A percentile compares a stretch with the other conserved stretches of the same genome.
Evolutionary conservation across 1,139 yeast species (phyloP).

Genomic region (Taphrina communis): DNA sequence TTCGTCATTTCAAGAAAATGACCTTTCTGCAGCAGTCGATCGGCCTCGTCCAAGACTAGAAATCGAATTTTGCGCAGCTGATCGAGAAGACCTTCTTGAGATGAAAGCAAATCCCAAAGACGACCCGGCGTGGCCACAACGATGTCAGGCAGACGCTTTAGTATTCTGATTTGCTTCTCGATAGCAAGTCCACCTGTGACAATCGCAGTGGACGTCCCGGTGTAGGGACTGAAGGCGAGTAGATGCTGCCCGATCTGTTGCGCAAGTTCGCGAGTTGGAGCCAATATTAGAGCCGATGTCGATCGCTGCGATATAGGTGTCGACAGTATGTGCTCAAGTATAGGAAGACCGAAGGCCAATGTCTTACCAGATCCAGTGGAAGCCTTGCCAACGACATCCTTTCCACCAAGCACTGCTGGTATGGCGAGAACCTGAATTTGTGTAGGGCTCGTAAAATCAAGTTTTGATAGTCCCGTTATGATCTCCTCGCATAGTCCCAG

Average conservation of each 20-base stretch:
- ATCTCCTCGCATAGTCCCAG: constrained; percentile 60
- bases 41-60: constrained; percentile 95
- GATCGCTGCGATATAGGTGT: constrained; percentile 45
- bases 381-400: constrained; percentile 92
- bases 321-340: constrained; percentile 61
- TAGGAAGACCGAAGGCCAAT: constrained; percentile 93
- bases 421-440: constrained; percentile 80
- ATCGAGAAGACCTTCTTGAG: constrained; percentile 54
- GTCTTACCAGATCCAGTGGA: constrained; percentile 99
- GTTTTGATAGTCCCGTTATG: constrained; percentile 63
- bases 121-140: constrained; percentile 97
- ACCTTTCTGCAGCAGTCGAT: constrained; percentile 90
- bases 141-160: constrained; percentile 76
- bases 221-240: constrained; percentile 63
- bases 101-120: constrained; percentile 74
- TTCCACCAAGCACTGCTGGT: constrained; percentile 73
- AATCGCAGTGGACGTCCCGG: constrained; percentile 72
- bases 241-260: constrained; percentile 89
- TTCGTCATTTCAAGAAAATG: constrained; percentile 92
- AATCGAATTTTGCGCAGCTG: constrained; percentile 69
- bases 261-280: constrained; percentile 96
- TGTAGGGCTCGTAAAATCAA: constrained; percentile 75
- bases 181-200: constrained; percentile 94
- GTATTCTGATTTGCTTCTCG: constrained; percentile 84
- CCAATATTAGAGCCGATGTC: constrained; percentile 73